phyloP scores from a whole-genome alignment of 202 grass and related monocot species.

The Setaria viridis region DNA sequence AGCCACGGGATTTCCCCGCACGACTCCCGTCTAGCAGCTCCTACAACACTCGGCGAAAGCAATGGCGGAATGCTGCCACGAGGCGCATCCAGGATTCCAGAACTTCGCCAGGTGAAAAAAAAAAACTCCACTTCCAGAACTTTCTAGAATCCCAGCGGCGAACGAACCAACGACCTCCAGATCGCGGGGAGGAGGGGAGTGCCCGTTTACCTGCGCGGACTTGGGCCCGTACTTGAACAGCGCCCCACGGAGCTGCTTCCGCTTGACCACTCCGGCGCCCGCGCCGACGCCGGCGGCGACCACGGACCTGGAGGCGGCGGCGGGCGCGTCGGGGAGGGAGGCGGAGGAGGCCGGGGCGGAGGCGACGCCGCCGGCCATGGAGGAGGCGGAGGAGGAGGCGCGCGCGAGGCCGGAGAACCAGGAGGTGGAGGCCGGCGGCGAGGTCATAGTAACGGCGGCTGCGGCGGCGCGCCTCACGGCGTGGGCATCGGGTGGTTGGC shows the following conservation, averaged over 20 bases:
- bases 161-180: background rate
- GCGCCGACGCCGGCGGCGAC: conserved; percentile 32
- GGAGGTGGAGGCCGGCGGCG: conserved; percentile 58
- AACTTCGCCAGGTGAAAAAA: background rate
- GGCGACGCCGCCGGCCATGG: conserved; percentile 50
- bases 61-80: background rate
- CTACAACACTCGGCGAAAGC: background rate
- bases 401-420: conserved; percentile 83
- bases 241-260: conserved; percentile 62
- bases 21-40: background rate
- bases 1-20: background rate
- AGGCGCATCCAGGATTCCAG: background rate
- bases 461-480: conserved; percentile 39
- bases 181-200: background rate
- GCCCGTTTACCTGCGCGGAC: conserved; percentile 59
- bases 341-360: conserved; percentile 48
- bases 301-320: conserved; percentile 17
- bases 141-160: background rate
- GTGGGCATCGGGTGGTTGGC: conserved; percentile 36
- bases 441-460: conserved; percentile 36
- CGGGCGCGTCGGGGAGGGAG: conserved; percentile 37
- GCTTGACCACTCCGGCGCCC: conserved; percentile 35
- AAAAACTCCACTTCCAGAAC: background rate
- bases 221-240: conserved; percentile 93
- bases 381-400: conserved; percentile 46